Percentiles rank a stretch among this genome's conserved stretches.
These are phyloP conservation scores for Hyaloscypha bicolor DNA, from an alignment of 495 filamentous ascomycete genomes.

Conservation along the genomic window DNA sequence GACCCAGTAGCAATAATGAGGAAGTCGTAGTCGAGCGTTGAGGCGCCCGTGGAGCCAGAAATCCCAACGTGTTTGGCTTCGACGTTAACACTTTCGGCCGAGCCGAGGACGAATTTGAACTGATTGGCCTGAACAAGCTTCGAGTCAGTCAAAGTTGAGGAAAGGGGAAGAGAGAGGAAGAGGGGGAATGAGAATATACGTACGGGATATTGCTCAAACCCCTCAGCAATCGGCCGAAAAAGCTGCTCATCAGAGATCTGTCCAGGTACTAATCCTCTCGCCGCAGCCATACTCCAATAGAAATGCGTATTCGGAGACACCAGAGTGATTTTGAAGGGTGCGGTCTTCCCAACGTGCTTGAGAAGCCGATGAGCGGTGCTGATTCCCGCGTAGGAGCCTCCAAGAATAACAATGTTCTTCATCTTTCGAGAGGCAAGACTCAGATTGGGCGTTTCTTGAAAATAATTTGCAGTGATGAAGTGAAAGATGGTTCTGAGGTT, in stretches of 20 bases:
- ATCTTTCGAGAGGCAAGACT: slow-evolving; percentile 8
- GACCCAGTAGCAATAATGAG: slow-evolving; percentile 59
- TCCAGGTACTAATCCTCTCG: slow-evolving; percentile 39
- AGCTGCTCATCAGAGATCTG: slow-evolving; percentile 35
- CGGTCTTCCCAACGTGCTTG: slow-evolving; percentile 25
- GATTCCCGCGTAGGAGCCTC: slow-evolving; percentile 33
- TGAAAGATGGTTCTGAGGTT: slow-evolving; percentile 13
- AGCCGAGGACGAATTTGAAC: slow-evolving; percentile 60
- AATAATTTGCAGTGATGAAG: slow-evolving; percentile 24
- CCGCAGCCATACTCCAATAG: slow-evolving; percentile 39
- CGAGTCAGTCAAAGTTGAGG: not conserved
- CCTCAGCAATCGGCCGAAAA: slow-evolving; percentile 40
- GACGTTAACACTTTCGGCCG: slow-evolving; percentile 50
- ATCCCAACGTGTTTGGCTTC: slow-evolving; percentile 45
- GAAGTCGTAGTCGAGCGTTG: slow-evolving; percentile 47
- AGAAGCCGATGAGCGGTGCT: slow-evolving; percentile 27
- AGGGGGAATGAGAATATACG: too few relatives aligned
- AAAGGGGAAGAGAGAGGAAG: not conserved
- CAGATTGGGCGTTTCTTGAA: slow-evolving; percentile 4
- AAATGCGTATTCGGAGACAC: slow-evolving; percentile 41
- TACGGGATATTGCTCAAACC: slow-evolving; percentile 52
- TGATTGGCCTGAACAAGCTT: slow-evolving; percentile 22
- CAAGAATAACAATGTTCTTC: slow-evolving; percentile 39
- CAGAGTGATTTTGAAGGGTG: slow-evolving; percentile 39
- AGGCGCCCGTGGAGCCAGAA: slow-evolving; percentile 30